Base-by-base conservation (phyloP, 192 early-diverging fungal species). In the Haplosporangium gracile region DNA sequence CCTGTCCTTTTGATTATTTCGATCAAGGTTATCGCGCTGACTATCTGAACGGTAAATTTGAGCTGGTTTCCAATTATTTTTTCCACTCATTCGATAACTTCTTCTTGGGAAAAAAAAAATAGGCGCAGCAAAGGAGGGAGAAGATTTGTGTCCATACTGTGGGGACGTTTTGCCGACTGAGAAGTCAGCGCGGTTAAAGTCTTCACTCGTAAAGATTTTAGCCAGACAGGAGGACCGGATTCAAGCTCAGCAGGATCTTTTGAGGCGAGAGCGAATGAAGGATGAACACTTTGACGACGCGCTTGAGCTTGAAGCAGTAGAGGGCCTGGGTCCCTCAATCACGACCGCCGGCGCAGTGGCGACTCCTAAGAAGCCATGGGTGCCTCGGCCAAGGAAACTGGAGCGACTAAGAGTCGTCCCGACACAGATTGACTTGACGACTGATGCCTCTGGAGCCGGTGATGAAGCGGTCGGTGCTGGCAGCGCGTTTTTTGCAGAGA, bases 71-170 rank as follows among this genome's bases (percentile, higher is more conserved):
- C 32, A 38, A 68, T 49, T 39, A 32, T 47, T 49, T 51, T 77
- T 32, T 32, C 18, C 24, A 10, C 39, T 34, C 53, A 20, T 8
- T 57, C 29, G 18, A 68, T 2, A 24, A 68, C 11, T 47, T 26
- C 2, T 9, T n/a, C 36, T 36, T 36, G 36, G 36, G 36, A 36
- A 13, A 18, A 73, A 42, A 73, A 8, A 15, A 73, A 73, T 32
- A 49, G 42, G 24, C 4, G n/a, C 2, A 29, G 60, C 1, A 26
- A 65, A 73, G 24, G 72, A 49, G 29, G 39, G 18, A 7, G 26
- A 80, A 8, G 53, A 55, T n/a, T n/a, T 77, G 20, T 85, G 83
- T 42, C 83, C 83, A 4, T 85, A 85, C 26, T 86, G 79, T 38
- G 70, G 79, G 5, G 84, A 86, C 29, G 26, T 20, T 2, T 36